Conservation (phyloP, 1,284 basidiomycete species). For the Papiliotrema terrestris region DNA sequence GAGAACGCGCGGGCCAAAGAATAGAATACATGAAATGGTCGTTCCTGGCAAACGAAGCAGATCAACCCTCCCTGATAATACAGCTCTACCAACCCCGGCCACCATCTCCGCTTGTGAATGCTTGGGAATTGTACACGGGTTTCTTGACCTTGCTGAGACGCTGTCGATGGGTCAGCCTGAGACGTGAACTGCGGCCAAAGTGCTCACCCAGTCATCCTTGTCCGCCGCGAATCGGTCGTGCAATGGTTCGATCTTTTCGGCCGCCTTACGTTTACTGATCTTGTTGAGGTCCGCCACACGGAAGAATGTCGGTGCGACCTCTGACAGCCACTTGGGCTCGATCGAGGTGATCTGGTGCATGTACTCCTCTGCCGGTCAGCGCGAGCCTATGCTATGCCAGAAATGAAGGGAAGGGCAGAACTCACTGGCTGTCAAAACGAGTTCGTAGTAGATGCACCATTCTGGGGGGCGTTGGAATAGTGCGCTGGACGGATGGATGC, state of each 20-base stretch:
- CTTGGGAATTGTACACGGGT: constrained; percentile 4
- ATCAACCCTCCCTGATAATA: too few relatives aligned
- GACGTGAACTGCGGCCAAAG: background rate
- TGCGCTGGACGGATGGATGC: constrained; percentile 95
- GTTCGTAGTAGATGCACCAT: constrained; percentile 72
- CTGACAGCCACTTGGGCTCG: constrained; percentile 97
- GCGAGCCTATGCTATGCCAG: background rate
- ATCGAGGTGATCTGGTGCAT: constrained; percentile 92
- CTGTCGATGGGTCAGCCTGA: constrained; percentile 4
- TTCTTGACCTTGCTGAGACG: constrained; percentile 30
- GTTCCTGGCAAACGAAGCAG: too few relatives aligned
- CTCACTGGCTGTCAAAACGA: constrained; percentile 66
- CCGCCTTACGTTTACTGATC: constrained; percentile 93
- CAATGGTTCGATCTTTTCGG: constrained; percentile 91
- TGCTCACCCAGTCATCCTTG: constrained; percentile 51
- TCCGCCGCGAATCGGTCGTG: constrained; percentile 48
- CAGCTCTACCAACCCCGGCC: constrained; percentile 1
- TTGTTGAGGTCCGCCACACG: constrained; percentile 92
- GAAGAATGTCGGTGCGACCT: constrained; percentile 95
- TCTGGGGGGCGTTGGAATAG: constrained; percentile 90
- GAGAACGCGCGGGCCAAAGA: too few relatives aligned
- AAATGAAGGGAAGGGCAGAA: background rate
- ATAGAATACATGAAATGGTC: too few relatives aligned
- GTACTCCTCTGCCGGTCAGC: constrained; percentile 64
- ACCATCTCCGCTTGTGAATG: constrained; percentile 3